Evolutionary conservation across 2,329 filamentous ascomycete genomes (phyloP), one percentile per base, ranked within the genome.

Genomic region (Cladosporium sp.): DNA sequence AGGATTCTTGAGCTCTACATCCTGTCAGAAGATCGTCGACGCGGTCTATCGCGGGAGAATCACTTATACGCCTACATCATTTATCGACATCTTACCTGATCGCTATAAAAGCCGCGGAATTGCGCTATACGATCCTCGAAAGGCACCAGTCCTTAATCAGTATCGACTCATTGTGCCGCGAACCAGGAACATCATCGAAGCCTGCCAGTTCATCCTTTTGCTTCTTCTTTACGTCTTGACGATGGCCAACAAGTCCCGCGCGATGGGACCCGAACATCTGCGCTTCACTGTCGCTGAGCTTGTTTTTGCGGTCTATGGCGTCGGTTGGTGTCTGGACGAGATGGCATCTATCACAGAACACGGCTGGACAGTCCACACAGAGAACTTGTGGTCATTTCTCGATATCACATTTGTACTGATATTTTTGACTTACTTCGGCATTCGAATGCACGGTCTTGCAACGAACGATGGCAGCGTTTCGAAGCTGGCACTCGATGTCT

Each of bases 321-420:
- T 85, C 54, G 89, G 89, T 15, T 93, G 89, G 88, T 82, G 82
- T 2, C 70, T 91, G 29, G 87, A 92, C 63, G 86, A 89, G 61
- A 81, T 89, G 61, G 84, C 86, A 2, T 88, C 86, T 0, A 84
- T 90, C 22, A 67, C 89, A n/a, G 88, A 88, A 56, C 88, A 93
- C 63, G 77, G 80, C 43, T 83, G 87, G 87, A 80, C 82, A 52
- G 88, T 93, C 1, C 91, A 93, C 62, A 90, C 88, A 0, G 88
- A 95, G 65, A 92, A 93, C 59, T 72, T 95, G 3, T 95, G 89
- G 89, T 89, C 88, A 0, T 93, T 95, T 61, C 78, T 95, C 13
- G 89, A 93, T 64, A 83, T 92, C 41, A 82, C 82, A 4, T 95
- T 92, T 61, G 79, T 83, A n/a, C 60, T 76, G 38, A 84, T 93